Conservation (phyloP, 2,329 filamentous ascomycete genomes). For the Periconia digitata region DNA sequence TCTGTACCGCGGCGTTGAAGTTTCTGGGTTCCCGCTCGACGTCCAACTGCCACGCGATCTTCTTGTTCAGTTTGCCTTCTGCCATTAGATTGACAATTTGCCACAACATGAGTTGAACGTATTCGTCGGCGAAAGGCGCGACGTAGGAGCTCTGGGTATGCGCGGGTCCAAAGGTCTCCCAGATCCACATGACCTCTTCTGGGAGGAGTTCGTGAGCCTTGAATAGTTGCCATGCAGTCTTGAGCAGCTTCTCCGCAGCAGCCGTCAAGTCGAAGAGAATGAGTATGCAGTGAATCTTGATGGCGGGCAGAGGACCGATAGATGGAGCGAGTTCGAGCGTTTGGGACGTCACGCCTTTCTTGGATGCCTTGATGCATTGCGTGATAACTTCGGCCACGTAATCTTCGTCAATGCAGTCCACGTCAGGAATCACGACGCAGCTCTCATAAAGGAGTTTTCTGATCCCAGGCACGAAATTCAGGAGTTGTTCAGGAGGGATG, state of each 20-base stretch:
- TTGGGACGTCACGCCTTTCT: not conserved
- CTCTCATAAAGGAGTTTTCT: constrained; percentile 1
- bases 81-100: constrained; percentile 10
- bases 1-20: constrained; percentile 2
- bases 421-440: constrained; percentile 1
- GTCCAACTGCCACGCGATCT: constrained; percentile 2
- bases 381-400: constrained; percentile 1
- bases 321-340: not conserved
- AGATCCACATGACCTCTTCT: constrained; percentile 11
- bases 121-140: constrained; percentile 6
- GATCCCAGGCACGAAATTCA: constrained; percentile 3
- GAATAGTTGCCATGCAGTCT: constrained; percentile 3
- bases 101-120: constrained; percentile 14
- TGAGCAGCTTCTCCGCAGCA: not conserved
- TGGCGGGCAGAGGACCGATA: constrained; percentile 1
- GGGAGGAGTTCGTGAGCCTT: not conserved
- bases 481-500: constrained; percentile 2
- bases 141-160: not conserved
- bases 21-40: constrained; percentile 7
- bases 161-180: constrained; percentile 7
- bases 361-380: constrained; percentile 1
- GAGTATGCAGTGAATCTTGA: constrained; percentile 10
- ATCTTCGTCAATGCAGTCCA: constrained; percentile 5
- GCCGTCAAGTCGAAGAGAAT: constrained; percentile 3
- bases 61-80: constrained; percentile 1